Evolutionary conservation across 2,329 filamentous ascomycete species (phyloP).

Genomic region (Curvularia spicifera): DNA sequence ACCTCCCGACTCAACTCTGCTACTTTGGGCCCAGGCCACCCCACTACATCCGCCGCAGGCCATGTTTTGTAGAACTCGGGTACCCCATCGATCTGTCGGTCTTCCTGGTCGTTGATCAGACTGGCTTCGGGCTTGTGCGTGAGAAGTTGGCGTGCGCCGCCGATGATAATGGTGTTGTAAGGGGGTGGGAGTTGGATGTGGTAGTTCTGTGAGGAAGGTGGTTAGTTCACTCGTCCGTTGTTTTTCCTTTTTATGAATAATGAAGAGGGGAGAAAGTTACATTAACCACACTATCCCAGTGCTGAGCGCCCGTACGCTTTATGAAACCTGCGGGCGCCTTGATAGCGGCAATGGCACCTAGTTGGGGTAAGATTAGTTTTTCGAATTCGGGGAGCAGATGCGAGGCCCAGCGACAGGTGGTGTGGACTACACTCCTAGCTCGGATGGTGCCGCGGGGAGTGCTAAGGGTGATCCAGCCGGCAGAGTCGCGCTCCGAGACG

Average conservation of each 20-base stretch:
- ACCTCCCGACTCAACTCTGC: slow-evolving; percentile 12
- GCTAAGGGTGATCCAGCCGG: slow-evolving; percentile 13
- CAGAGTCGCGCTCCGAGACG: slow-evolving; percentile 14
- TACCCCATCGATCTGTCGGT: slow-evolving; percentile 12
- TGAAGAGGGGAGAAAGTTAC: not conserved
- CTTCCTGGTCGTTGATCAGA: slow-evolving; percentile 12
- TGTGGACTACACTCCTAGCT: slow-evolving; percentile 16
- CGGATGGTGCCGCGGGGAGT: slow-evolving; percentile 15
- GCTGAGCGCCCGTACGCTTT: slow-evolving; percentile 21
- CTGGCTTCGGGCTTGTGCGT: slow-evolving; percentile 13
- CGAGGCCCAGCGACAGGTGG: slow-evolving; percentile 21
- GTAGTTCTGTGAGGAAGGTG: slow-evolving; percentile 5
- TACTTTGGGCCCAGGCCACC: slow-evolving; percentile 4
- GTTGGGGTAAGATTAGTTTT: slow-evolving; percentile 14
- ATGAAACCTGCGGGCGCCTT: slow-evolving; percentile 18
- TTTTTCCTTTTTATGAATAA: too few species aligned
- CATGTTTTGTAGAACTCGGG: slow-evolving; percentile 17
- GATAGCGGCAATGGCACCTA: slow-evolving; percentile 8
- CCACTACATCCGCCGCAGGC: slow-evolving; percentile 13
- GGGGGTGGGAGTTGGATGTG: slow-evolving; percentile 19
- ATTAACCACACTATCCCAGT: slow-evolving; percentile 18
- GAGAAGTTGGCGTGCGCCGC: slow-evolving; percentile 16
- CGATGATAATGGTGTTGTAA: slow-evolving; percentile 21
- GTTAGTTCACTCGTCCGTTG: too few species aligned
- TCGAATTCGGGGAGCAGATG: slow-evolving; percentile 19